Evolutionary conservation across 2,329 filamentous ascomycete genomes (phyloP).

Genomic region (Fusarium equiseti): DNA sequence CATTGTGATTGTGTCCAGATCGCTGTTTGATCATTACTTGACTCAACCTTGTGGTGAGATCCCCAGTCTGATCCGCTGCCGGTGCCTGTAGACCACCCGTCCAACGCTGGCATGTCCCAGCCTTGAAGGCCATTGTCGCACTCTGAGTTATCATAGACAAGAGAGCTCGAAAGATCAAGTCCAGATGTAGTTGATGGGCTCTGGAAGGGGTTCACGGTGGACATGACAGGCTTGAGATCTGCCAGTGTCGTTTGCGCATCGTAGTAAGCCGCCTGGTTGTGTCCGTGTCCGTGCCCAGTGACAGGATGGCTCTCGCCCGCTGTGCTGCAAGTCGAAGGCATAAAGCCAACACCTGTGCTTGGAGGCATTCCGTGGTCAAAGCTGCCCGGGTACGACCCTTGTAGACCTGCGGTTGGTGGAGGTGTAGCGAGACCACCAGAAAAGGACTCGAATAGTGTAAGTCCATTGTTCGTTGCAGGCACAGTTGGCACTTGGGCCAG

Average conservation of each 20-base stretch:
- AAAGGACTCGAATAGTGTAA: constrained; percentile 63
- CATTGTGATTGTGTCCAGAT: constrained; percentile 55
- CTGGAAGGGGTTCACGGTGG: constrained; percentile 49
- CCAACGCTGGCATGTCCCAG: constrained; percentile 56
- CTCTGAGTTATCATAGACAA: constrained; percentile 53
- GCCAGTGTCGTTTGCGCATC: constrained; percentile 50
- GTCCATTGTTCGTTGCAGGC: constrained; percentile 51
- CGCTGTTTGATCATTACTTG: constrained; percentile 44
- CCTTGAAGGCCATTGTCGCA: constrained; percentile 51
- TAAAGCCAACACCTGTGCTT: constrained; percentile 48
- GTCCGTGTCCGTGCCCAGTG: constrained; percentile 38
- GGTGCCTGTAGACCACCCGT: constrained; percentile 50
- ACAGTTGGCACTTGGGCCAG: constrained; percentile 52
- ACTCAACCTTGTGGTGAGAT: constrained; percentile 50
- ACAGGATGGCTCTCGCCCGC: constrained; percentile 44
- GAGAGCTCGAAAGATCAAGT: constrained; percentile 51
- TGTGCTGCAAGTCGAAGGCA: constrained; percentile 48
- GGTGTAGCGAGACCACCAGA: constrained; percentile 67
- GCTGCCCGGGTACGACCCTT: constrained; percentile 59
- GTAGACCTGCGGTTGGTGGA: constrained; percentile 65
- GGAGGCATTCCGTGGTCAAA: constrained; percentile 57
- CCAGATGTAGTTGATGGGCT: constrained; percentile 45
- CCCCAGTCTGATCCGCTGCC: constrained; percentile 52
- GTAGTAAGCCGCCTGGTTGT: constrained; percentile 49
- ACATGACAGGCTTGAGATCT: constrained; percentile 53